Evolutionary conservation across 2,329 filamentous ascomycete genomes (phyloP), one percentile per base, ranked within the genome.

Genomic region (Neonectria sp.): DNA sequence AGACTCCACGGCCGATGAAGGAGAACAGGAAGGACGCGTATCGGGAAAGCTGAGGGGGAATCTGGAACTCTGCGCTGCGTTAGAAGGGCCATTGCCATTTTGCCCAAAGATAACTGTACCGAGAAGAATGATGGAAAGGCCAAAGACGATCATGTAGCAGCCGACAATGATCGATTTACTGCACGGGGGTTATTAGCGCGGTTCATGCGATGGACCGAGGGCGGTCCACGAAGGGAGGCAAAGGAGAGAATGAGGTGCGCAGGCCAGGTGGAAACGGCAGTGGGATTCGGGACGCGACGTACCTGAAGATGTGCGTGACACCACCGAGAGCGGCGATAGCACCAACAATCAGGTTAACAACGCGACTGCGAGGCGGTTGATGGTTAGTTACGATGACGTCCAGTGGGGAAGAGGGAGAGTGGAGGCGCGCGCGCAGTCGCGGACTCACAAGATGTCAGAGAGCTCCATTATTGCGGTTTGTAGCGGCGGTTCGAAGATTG

Each of bases 11-110:
- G 69, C 96, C 96, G 75, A 98, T 85, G 88, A 99, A 98, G 65
- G 94, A 97, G 87, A 98, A 98, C 83, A 98, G 91, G 87, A 99
- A 99, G 12, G 94, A 97, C 61, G 95, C 95, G 86, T 98, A 97
- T 84, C 94, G 92, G 65, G 95, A 92, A 61, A 97, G 88, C 81
- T 97, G 95, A 67, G 95, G 94, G 57, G 96, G 95, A 75, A 98
- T 95, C 83, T 97, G 93, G 85, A 98, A 97, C 83, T 99, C 96
- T 87, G 76, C 40, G 12, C 40, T 12, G 40, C 61, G 71, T 80
- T 69, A 80, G 76, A 51, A 27, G 46, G 35, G 29, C 13, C 1
- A 57, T 46, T 29, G 33, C 37, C 43, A 58, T 1, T 29, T 63
- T 49, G 45, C 64, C 27, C 31, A 59, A 31, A 65, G 78, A 40